A percentile compares a stretch with the other conserved stretches of the same genome.
Conservation (phyloP, 2,329 filamentous ascomycete species). For the Colletotrichum tropicicola region DNA sequence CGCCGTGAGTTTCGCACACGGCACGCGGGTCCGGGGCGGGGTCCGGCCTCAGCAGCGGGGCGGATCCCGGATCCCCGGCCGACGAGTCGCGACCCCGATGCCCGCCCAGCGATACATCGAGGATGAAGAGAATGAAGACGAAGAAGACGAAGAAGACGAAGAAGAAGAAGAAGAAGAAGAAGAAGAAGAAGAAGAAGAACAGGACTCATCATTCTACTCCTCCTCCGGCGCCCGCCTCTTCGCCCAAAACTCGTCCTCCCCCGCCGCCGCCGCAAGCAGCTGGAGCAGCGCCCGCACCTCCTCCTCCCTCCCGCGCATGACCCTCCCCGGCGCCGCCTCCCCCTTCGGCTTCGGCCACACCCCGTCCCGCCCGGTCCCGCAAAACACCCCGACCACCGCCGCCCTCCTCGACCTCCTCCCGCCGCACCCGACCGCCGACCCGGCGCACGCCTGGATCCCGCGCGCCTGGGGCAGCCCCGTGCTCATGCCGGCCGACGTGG, state of each 20-base stretch:
- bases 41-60: too few species aligned
- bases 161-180: neutral
- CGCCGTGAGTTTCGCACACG: too few species aligned
- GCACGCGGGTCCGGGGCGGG: too few species aligned
- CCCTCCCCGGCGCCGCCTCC: neutral
- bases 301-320: neutral
- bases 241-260: neutral
- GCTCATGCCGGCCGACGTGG: neutral
- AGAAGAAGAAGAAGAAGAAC: neutral
- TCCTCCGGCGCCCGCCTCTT: neutral
- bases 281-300: neutral
- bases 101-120: too few species aligned
- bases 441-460: neutral
- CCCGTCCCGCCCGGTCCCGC: neutral
- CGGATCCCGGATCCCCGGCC: too few species aligned
- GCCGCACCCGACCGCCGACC: neutral
- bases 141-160: neutral
- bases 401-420: neutral
- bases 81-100: too few species aligned
- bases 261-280: neutral
- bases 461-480: neutral
- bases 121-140: neutral
- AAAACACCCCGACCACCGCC: neutral
- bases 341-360: conserved; percentile 6
- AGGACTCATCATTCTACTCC: neutral